These are phyloP conservation scores for Suillus alpinus DNA, from an alignment of 768 basidiomycete species.

Conservation along the genomic window DNA sequence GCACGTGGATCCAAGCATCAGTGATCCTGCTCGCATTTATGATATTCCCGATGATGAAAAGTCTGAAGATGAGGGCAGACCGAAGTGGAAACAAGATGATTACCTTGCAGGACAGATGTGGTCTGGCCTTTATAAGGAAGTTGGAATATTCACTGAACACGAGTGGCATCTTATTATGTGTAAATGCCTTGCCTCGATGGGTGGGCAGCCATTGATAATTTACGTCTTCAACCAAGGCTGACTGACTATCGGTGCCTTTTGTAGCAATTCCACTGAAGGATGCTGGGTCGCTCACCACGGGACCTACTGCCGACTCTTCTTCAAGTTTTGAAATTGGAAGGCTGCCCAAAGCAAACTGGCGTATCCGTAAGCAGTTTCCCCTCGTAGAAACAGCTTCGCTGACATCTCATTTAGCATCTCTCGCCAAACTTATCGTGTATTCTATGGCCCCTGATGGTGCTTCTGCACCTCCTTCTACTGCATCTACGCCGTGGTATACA, in stretches of 20 bases:
- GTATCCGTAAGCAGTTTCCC: conserved; percentile 52
- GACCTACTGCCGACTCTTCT: conserved; percentile 70
- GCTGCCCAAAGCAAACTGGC: conserved; percentile 69
- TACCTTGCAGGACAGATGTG: conserved; percentile 42
- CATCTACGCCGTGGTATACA: conserved; percentile 72
- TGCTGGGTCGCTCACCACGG: conserved; percentile 71
- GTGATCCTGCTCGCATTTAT: conserved; percentile 66
- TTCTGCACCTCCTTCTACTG: conserved; percentile 55
- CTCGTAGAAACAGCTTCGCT: not conserved
- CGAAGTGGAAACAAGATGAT: conserved; percentile 49
- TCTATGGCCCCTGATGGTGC: conserved; percentile 74
- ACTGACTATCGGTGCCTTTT: conserved; percentile 5
- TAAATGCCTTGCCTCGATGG: conserved; percentile 83
- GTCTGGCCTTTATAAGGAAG: conserved; percentile 48
- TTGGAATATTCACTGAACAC: conserved; percentile 81
- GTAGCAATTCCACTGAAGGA: conserved; percentile 72
- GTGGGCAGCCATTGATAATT: conserved; percentile 37
- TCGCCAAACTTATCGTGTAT: conserved; percentile 85
- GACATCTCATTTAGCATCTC: conserved; percentile 48
- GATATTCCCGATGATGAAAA: conserved; percentile 62
- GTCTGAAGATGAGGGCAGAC: conserved; percentile 61
- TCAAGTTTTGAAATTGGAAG: conserved; percentile 52
- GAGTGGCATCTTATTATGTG: conserved; percentile 88
- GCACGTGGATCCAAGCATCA: conserved; percentile 69
- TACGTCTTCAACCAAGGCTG: not conserved